Evolutionary conservation across 768 basidiomycete species (phyloP), one percentile per base, ranked within the genome.

Genomic region (Lentinula aciculospora): DNA sequence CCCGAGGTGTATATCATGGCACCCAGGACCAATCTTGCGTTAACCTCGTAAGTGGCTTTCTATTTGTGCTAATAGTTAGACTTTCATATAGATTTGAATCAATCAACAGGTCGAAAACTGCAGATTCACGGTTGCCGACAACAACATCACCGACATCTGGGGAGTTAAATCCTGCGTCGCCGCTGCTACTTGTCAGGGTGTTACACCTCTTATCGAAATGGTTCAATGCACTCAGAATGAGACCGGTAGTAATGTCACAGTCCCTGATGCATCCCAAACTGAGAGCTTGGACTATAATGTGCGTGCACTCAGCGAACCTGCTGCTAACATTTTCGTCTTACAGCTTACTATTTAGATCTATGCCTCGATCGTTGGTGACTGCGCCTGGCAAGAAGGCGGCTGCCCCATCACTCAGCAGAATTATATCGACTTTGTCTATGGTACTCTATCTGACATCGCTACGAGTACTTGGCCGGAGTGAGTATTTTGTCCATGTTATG

Each of bases 361-460:
- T 34, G 63, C 63, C 10, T 9, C 17, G 27, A 64, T 64, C 31
- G 63, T 64, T 32, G 63, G 63, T n/a, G 57, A 60, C 15, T 64
- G 63, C 42, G 63, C 63, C 21, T 64, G 57, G 50, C 49, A 49
- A 45, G 36, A 39, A 23, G 47, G 44, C 10, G 63, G 61, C 3
- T 64, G 63, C 53, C 63, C 63, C 13, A 62, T 64, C 47, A 64
- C 63, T 23, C 51, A 62, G 45, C 63, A 62, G 50, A 62, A 62
- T 47, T 64, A 47, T 40, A 58, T 64, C 39, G 63, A 64, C 45
- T 58, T 62, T 46, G 40, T 62, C 44, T 64, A 64, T 32, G 61
- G 61, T 17, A 32, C 57, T 46, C 40, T 61, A 19, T 44, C 50
- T 25, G 51, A 12, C 17, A 61, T 61, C 44, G 23, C 27, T 2